Evolutionary conservation across 2,329 filamentous ascomycete genomes (phyloP).

Genomic region (Huntiella savannae): DNA sequence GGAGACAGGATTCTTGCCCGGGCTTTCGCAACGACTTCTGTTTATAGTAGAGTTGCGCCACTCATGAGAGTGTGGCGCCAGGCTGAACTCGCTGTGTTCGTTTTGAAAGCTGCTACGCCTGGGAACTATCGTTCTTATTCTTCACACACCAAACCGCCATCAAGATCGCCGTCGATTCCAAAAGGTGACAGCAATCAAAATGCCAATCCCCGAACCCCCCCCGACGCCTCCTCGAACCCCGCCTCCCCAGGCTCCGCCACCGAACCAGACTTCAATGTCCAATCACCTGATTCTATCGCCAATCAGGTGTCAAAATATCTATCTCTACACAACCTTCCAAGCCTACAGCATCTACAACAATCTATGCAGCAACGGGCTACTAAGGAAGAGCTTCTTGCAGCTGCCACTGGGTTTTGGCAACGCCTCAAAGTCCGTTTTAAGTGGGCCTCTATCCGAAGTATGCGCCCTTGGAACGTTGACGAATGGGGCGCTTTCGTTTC

Average conservation of each 20-base stretch:
- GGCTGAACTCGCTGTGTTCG: not conserved
- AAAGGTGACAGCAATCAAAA: not conserved
- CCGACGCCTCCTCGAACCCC: not conserved
- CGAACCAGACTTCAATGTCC: not conserved
- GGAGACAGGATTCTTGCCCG: too few relatives aligned
- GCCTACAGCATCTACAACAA: conserved; percentile 3
- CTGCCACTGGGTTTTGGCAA: conserved; percentile 84
- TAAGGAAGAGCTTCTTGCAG: conserved; percentile 81
- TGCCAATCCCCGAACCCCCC: not conserved
- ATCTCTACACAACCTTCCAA: conserved; percentile 17
- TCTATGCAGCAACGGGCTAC: conserved; percentile 53
- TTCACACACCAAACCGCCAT: not conserved
- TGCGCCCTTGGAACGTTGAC: conserved; percentile 83
- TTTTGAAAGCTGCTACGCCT: not conserved
- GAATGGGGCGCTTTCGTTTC: conserved; percentile 90
- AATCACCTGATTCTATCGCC: conserved; percentile 23
- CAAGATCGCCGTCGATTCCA: not conserved
- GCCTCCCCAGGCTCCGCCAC: conserved; percentile 9
- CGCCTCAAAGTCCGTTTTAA: conserved; percentile 83
- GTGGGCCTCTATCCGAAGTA: conserved; percentile 90
- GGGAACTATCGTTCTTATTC: not conserved
- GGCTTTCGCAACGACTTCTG: too few relatives aligned
- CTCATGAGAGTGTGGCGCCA: too few relatives aligned
- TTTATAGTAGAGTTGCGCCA: too few relatives aligned
- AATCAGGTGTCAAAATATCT: conserved; percentile 40